Evolutionary conservation across 2,329 filamentous ascomycete genomes (phyloP), one percentile per base, ranked within the genome.

Genomic region (Talaromyces sp.): DNA sequence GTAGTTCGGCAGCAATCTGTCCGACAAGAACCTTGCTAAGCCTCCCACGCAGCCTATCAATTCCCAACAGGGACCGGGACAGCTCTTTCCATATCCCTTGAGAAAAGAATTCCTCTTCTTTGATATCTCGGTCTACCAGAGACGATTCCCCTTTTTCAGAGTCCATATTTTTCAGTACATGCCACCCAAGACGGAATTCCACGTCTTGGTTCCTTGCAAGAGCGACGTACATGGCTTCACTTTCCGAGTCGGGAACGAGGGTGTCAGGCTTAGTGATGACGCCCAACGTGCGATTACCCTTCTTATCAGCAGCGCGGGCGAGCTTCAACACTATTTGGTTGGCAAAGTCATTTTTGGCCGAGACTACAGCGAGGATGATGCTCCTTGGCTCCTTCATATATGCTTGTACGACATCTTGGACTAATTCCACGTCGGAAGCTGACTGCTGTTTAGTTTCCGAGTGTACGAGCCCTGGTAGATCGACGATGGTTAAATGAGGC

Each of bases 211-310:
- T n/a, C n/a, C n/a, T n/a, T n/a, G n/a, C n/a, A n/a, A n/a, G n/a
- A n/a, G n/a, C n/a, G n/a, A n/a, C n/a, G n/a, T n/a, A n/a, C n/a
- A n/a, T n/a, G n/a, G n/a, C n/a, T n/a, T n/a, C n/a, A n/a, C n/a
- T n/a, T n/a, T n/a, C n/a, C n/a, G n/a, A n/a, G n/a, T 57, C 45
- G 35, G 43, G 51, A 15, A 57, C 45, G 33, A 57, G 46, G 33
- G n/a, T n/a, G n/a, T 57, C 46, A 10, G 55, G 55, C 63, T 85
- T 85, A 0, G 83, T 85, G 1, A 85, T 72, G 8, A 78, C 65
- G 0, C 74, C 75, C 2, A 77, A 57, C 0, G 75, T 77, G 41
- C 74, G 64, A 43, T 63, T 59, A 3, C 74, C 73, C 10, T 61
- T 59, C 0, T 54, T 51, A 60, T 77, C 73, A 41, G 60, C 60